These are phyloP conservation scores for Huiozyma sinensis DNA, from an alignment of 805 yeast genomes.

Conservation along the genomic window DNA sequence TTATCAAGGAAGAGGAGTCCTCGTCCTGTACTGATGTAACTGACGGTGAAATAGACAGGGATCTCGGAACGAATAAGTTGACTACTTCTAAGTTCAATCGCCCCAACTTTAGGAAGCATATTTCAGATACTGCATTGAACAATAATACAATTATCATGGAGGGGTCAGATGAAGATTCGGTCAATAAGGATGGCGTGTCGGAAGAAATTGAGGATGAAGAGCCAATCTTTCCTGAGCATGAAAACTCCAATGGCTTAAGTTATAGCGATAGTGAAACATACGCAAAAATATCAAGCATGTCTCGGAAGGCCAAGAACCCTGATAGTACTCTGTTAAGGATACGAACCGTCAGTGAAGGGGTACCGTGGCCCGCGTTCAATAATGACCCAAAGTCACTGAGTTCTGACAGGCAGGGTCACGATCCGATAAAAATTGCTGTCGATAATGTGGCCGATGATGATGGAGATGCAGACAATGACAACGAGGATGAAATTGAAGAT, in stretches of 20 bases:
- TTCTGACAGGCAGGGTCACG: background rate
- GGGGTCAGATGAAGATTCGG: background rate
- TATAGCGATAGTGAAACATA: constrained; percentile 9
- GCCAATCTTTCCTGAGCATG: too few relatives aligned
- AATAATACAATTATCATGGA: background rate
- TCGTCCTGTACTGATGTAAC: constrained; percentile 7
- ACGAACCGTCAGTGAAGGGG: constrained; percentile 12
- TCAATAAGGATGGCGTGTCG: background rate
- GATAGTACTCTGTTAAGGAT: background rate
- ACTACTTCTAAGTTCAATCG: too few relatives aligned
- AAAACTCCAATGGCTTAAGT: background rate
- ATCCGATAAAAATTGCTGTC: too few relatives aligned
- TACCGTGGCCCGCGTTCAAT: constrained; percentile 13
- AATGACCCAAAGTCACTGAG: constrained; percentile 10
- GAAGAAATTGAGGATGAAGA: constrained; percentile 2
- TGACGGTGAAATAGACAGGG: too few relatives aligned
- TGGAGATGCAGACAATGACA: constrained; percentile 3
- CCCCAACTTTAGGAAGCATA: background rate
- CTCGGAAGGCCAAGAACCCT: background rate
- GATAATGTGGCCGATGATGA: constrained; percentile 7
- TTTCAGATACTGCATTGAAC: background rate
- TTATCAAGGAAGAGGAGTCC: constrained; percentile 25
- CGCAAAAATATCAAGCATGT: background rate
- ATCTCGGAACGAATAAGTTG: too few relatives aligned
- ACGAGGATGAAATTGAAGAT: background rate